phyloP scores from a whole-genome alignment of 2,329 filamentous ascomycete genomes.

The Colletotrichum sp. region DNA sequence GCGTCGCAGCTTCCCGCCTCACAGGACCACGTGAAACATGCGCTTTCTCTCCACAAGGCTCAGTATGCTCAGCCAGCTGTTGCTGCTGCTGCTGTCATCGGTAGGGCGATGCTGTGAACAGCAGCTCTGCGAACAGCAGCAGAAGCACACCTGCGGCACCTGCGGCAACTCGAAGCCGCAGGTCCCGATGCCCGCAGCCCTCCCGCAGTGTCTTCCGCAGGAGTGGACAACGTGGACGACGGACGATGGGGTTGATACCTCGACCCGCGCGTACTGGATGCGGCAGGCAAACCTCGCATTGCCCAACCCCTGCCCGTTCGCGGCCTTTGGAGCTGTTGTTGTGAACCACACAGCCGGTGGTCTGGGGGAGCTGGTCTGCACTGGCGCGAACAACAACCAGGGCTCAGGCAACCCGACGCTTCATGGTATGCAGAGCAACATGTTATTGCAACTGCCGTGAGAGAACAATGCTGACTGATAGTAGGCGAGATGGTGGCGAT shows the following conservation, averaged over 20 bases:
- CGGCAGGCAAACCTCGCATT: conserved; percentile 50
- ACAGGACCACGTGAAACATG: conserved; percentile 3
- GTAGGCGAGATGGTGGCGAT: conserved; percentile 59
- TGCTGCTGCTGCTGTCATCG: background rate
- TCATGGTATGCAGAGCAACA: conserved; percentile 42
- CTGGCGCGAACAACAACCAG: conserved; percentile 50
- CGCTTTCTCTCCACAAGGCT: background rate
- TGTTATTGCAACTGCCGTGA: background rate
- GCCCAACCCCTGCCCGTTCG: conserved; percentile 54
- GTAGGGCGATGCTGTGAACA: background rate
- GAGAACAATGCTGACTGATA: background rate
- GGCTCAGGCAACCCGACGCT: conserved; percentile 53
- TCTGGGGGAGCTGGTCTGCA: conserved; percentile 51
- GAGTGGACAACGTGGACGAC: background rate
- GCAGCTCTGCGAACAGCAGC: background rate
- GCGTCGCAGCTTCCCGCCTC: background rate
- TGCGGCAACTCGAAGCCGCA: background rate
- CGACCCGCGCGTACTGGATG: conserved; percentile 56
- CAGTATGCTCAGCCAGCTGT: background rate
- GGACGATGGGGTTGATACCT: conserved; percentile 32
- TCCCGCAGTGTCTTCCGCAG: background rate
- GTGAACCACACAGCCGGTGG: conserved; percentile 56
- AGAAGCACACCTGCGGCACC: background rate
- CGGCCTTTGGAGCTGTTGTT: conserved; percentile 56
- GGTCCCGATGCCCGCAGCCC: background rate